Evolutionary conservation across 2,329 filamentous ascomycete species (phyloP).

Genomic region (Colletotrichum falcatum): DNA sequence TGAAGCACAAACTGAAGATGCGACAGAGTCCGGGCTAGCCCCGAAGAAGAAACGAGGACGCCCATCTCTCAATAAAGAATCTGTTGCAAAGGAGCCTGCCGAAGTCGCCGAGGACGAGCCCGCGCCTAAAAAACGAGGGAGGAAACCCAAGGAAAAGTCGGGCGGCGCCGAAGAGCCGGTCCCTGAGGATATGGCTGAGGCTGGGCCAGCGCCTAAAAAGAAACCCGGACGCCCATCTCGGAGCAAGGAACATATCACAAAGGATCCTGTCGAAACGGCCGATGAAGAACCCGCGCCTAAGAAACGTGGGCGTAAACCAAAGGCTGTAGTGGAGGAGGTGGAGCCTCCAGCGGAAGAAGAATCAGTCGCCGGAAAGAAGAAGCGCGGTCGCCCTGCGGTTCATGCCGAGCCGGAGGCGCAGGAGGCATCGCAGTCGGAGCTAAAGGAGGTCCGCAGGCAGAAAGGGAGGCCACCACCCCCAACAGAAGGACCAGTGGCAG

Average conservation of each 20-base stretch:
- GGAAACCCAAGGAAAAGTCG: conserved; percentile 17
- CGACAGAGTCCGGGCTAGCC: conserved; percentile 42
- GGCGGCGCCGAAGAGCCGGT: conserved; percentile 4
- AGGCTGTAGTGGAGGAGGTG: conserved; percentile 30
- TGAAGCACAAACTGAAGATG: conserved; percentile 28
- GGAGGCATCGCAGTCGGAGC: background rate
- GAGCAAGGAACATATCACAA: conserved; percentile 30
- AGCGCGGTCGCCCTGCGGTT: conserved; percentile 16
- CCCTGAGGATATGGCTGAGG: conserved; percentile 28
- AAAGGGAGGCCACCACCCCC: conserved; percentile 9
- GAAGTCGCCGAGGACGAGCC: conserved; percentile 32
- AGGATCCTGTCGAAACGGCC: conserved; percentile 17
- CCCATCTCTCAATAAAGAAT: conserved; percentile 45
- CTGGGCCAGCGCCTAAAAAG: conserved; percentile 29
- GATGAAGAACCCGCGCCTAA: conserved; percentile 32
- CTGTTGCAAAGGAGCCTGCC: conserved; percentile 23
- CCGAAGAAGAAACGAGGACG: conserved; percentile 44
- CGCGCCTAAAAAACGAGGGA: conserved; percentile 20
- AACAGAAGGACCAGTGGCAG: background rate
- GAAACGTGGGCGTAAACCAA: conserved; percentile 42
- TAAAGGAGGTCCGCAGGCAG: conserved; percentile 1
- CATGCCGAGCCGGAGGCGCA: conserved; percentile 36
- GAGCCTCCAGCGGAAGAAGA: conserved; percentile 35
- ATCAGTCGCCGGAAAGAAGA: conserved; percentile 1
- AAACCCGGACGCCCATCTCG: conserved; percentile 47